These are phyloP conservation scores for Syzygium jambos DNA, from an alignment of 345 rosid genomes.

Conservation along the genomic window DNA sequence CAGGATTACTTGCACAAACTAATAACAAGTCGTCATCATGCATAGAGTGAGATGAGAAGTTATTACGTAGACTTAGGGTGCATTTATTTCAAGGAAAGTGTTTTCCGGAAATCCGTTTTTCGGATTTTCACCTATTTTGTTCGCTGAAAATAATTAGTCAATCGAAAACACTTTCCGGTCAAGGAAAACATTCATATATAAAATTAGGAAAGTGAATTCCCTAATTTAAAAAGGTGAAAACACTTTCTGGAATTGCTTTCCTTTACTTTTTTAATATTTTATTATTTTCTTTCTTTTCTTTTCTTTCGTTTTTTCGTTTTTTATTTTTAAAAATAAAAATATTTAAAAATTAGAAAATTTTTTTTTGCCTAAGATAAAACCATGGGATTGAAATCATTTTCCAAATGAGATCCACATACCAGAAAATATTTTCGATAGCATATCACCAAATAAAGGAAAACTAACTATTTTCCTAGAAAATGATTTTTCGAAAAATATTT, in stretches of 20 bases:
- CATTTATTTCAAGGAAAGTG: neutral
- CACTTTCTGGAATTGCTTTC: neutral
- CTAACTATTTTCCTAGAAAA: no score
- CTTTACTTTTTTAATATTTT: no score
- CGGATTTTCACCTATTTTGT: neutral
- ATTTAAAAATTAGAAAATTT: no score
- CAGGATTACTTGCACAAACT: neutral
- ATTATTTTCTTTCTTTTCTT: no score
- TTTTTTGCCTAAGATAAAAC: no score
- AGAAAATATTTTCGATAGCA: no score
- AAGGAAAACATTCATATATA: neutral
- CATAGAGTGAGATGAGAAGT: neutral
- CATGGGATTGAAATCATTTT: no score
- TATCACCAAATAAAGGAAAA: no score
- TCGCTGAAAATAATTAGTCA: neutral
- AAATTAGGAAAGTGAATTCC: neutral
- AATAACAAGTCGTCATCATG: neutral
- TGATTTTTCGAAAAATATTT: no score
- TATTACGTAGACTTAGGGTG: neutral
- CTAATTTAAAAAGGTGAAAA: neutral
- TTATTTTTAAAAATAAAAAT: no score
- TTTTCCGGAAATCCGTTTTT: neutral
- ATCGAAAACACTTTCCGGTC: neutral
- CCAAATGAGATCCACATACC: no score
- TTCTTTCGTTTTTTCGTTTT: no score